Percentiles rank a stretch among this genome's conserved stretches.
phyloP scores from a whole-genome alignment of 1,139 yeast species.

The Pneumocystis oryctolagi region DNA sequence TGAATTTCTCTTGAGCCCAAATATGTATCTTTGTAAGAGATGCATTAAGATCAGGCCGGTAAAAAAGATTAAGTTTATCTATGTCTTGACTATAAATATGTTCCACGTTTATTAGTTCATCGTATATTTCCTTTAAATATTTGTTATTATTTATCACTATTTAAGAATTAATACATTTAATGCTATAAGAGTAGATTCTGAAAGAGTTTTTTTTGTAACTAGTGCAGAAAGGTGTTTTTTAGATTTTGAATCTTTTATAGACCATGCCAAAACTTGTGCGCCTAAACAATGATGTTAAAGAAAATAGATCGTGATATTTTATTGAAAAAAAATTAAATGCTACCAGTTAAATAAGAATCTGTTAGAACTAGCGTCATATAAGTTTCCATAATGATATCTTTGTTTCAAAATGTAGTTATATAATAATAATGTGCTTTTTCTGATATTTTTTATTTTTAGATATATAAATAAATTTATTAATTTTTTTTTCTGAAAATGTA shows the following conservation, averaged over 20 bases:
- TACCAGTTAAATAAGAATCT: constrained; percentile 16
- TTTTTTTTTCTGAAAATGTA: neutral
- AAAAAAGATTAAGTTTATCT: constrained; percentile 33
- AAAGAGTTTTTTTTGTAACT: constrained; percentile 11
- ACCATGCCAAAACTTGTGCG: constrained; percentile 15
- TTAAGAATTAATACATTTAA: constrained; percentile 6
- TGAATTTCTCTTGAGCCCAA: constrained; percentile 51
- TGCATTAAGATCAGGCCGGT: constrained; percentile 58
- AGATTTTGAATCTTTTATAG: constrained; percentile 13
- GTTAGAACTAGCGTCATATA: constrained; percentile 15
- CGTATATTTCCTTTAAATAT: constrained; percentile 12
- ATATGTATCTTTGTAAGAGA: constrained; percentile 61
- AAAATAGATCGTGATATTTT: neutral
- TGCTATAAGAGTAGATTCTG: constrained; percentile 11
- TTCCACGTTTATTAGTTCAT: constrained; percentile 14
- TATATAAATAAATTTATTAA: neutral
- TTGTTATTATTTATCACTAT: neutral
- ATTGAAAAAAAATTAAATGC: neutral
- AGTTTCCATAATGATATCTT: constrained; percentile 5
- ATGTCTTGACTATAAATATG: constrained; percentile 17
- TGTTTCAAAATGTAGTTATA: neutral
- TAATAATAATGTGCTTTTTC: neutral
- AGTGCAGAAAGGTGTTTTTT: constrained; percentile 11
- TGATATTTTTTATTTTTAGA: neutral
- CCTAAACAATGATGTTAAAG: constrained; percentile 8